Evolutionary conservation across 768 basidiomycete species (phyloP).

Genomic region (Suillus clintonianus): DNA sequence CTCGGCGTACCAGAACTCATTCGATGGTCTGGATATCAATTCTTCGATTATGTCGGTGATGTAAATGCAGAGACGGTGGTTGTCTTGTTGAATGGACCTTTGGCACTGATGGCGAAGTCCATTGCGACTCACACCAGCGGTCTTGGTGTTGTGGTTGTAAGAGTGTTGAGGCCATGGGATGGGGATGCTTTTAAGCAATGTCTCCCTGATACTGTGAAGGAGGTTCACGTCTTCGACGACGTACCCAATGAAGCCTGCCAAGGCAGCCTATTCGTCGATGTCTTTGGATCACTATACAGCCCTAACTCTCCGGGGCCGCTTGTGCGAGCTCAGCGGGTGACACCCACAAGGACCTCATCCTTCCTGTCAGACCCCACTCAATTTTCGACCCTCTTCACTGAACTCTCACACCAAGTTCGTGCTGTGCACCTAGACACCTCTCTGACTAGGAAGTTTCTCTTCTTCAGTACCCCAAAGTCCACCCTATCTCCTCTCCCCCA

Average conservation of each 20-base stretch:
- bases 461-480: constrained; percentile 52
- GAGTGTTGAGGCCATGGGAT: constrained; percentile 85
- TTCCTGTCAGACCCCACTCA: constrained; percentile 46
- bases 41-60: constrained; percentile 78
- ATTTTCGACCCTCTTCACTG: constrained; percentile 45
- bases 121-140: constrained; percentile 45
- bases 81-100: constrained; percentile 74
- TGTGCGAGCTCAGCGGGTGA: constrained; percentile 59
- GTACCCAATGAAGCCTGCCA: constrained; percentile 62
- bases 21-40: constrained; percentile 60
- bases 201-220: constrained; percentile 59
- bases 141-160: constrained; percentile 69
- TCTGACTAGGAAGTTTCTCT: constrained; percentile 49
- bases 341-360: constrained; percentile 55
- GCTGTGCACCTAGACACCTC: constrained; percentile 26
- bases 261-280: constrained; percentile 71
- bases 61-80: constrained; percentile 61
- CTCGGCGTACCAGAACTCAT: constrained; percentile 51
- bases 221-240: constrained; percentile 78
- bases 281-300: constrained; percentile 60
- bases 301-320: constrained; percentile 33
- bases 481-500: constrained; percentile 50
- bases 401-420: constrained; percentile 27
- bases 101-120: constrained; percentile 65
- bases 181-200: constrained; percentile 58